phyloP scores from a whole-genome alignment of 2,329 filamentous ascomycete species.

The Diaporthe capsici region DNA sequence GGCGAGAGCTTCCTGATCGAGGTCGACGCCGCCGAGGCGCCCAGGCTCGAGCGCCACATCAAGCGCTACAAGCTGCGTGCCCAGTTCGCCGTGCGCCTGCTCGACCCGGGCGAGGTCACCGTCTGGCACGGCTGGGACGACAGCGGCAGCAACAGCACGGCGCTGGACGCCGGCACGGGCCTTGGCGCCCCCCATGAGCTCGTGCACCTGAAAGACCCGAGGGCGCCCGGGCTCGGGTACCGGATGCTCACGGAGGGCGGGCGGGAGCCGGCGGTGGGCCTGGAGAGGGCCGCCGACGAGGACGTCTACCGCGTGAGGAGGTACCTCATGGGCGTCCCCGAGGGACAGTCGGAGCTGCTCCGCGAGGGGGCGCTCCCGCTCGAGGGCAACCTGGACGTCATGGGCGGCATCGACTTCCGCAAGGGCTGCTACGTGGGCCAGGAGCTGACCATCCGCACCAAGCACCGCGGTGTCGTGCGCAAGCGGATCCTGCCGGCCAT shows the following conservation, averaged over 20 bases:
- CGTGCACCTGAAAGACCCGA: slow-evolving; percentile 49
- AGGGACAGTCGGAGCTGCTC: slow-evolving; percentile 85
- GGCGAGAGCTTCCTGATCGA: slow-evolving; percentile 80
- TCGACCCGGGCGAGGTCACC: slow-evolving; percentile 74
- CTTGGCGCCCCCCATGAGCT: slow-evolving; percentile 27
- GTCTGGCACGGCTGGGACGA: slow-evolving; percentile 85
- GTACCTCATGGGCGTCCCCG: slow-evolving; percentile 85
- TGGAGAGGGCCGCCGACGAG: slow-evolving; percentile 57
- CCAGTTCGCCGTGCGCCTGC: slow-evolving; percentile 78
- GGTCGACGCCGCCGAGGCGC: slow-evolving; percentile 78
- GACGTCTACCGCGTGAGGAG: slow-evolving; percentile 80
- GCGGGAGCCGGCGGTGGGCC: slow-evolving; percentile 55
- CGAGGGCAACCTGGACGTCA: slow-evolving; percentile 90
- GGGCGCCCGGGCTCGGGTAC: slow-evolving; percentile 61
- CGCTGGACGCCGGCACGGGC: slow-evolving; percentile 46
- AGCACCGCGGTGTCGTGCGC: slow-evolving; percentile 92
- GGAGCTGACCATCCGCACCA: slow-evolving; percentile 94
- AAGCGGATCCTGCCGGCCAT: slow-evolving; percentile 89
- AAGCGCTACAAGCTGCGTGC: slow-evolving; percentile 88
- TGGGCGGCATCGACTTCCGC: slow-evolving; percentile 88
- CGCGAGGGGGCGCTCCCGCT: slow-evolving; percentile 82
- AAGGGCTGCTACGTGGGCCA: slow-evolving; percentile 99
- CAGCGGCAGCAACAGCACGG: slow-evolving; percentile 43
- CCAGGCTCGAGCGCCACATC: slow-evolving; percentile 77
- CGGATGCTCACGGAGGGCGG: slow-evolving; percentile 50